Conservation (phyloP, 306 rosid species). For the Acacia acuminata region DNA sequence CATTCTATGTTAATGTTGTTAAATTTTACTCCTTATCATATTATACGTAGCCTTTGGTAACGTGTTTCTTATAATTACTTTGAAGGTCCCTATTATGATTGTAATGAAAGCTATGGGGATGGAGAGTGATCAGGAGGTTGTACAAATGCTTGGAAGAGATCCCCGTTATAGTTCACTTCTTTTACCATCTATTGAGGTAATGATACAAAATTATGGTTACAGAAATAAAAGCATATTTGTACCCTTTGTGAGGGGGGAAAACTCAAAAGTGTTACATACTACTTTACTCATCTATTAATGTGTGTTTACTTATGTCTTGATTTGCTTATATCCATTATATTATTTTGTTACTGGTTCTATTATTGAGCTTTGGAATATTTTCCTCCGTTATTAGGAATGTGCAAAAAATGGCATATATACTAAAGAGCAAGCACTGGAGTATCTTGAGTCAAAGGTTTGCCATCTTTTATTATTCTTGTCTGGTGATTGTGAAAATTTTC, state of each 20-base stretch:
- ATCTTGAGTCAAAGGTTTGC: slow-evolving; percentile 71
- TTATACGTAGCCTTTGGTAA: slow-evolving; percentile 7
- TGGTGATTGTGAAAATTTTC: slow-evolving; percentile 4
- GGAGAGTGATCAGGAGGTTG: slow-evolving; percentile 86
- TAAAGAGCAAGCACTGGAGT: slow-evolving; percentile 70
- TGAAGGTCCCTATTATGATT: slow-evolving; percentile 73
- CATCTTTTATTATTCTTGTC: slow-evolving; percentile 27
- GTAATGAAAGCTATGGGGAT: slow-evolving; percentile 97
- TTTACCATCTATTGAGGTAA: slow-evolving; percentile 85
- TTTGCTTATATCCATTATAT: background rate
- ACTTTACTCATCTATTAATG: slow-evolving; percentile 5
- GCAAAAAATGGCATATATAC: slow-evolving; percentile 57
- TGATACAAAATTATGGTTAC: slow-evolving; percentile 13
- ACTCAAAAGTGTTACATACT: background rate
- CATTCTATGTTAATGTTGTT: slow-evolving; percentile 7
- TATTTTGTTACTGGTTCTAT: slow-evolving; percentile 21
- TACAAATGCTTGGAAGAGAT: slow-evolving; percentile 92
- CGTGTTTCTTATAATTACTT: slow-evolving; percentile 11
- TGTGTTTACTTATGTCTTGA: background rate
- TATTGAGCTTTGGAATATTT: slow-evolving; percentile 25
- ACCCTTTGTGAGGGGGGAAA: background rate
- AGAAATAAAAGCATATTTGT: background rate
- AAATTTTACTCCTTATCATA: slow-evolving; percentile 12
- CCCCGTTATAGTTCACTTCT: slow-evolving; percentile 74
- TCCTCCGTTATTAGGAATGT: slow-evolving; percentile 67